Base-by-base conservation (phyloP, 768 basidiomycete species). In the Tubosaeta sp. region DNA sequence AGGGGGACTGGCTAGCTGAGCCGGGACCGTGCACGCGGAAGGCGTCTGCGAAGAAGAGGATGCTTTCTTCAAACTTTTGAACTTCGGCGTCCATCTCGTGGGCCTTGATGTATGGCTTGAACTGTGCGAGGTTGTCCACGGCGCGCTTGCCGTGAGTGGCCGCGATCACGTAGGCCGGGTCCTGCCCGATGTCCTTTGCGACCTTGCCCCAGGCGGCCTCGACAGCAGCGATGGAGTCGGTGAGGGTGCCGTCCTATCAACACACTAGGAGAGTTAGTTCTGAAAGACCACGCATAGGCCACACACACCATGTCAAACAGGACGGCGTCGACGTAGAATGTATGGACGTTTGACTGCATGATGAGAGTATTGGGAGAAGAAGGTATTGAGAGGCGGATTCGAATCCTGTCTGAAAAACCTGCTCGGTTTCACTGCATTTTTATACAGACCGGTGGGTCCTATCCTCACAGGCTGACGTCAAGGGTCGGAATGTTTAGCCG, bases 81-180 rank as follows among this genome's bases (percentile, higher is more conserved):
- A 85, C 82, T 53, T 80, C 82, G 29, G 56, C 66, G 59, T 81
- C 79, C 74, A 85, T 79, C 65, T 84, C 77, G 65, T 82, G 74
- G 19, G 62, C 43, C 57, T 74, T 72, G 59, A 85, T 78, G 31
- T 75, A 65, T 0, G 83, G 83, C 61, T 80, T 82, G 73, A 83
- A 82, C 45, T 76, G 72, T 5, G 76, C 65, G 57, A 88, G 79
- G 69, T 88, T 89, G 72, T 88, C 86, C 62, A 85, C 74, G 11
- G 86, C 87, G 54, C 86, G 83, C 63, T 86, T 83, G 61, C 86
- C 86, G 65, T 89, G 86, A n/a, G 86, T 88, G 35, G 83, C 82
- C 10, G 81, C 82, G 61, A 88, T 85, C 56, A 86, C 84, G 51
- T 80, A 74, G 51, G 76, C 74, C 7, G 84, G 83, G 66, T 85